Evolutionary conservation across 371 early-diverging fungal species (phyloP).

Genomic region (Syncephalastrum contaminatum): DNA sequence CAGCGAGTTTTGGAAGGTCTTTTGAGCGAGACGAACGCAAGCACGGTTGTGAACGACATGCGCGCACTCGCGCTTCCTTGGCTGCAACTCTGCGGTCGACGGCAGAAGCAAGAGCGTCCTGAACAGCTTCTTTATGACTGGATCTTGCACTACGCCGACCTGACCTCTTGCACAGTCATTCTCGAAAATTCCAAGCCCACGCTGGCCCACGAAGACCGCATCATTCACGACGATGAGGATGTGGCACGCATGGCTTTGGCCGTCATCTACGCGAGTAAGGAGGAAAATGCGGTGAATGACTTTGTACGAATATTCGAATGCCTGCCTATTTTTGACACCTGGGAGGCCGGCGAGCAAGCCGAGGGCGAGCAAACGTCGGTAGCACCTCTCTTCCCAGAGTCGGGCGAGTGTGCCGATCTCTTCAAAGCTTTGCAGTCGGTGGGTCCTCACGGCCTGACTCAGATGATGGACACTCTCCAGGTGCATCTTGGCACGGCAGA

Average conservation of each 20-base stretch:
- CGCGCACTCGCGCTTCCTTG: constrained; percentile 57
- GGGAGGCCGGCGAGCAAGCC: constrained; percentile 27
- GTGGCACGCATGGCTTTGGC: constrained; percentile 56
- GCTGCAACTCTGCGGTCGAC: constrained; percentile 35
- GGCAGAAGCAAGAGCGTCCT: constrained; percentile 5
- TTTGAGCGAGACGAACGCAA: constrained; percentile 40
- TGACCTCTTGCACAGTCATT: constrained; percentile 55
- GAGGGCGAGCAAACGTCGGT: constrained; percentile 17
- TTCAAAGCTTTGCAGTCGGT: constrained; percentile 50
- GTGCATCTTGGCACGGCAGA: constrained; percentile 66
- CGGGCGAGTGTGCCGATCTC: constrained; percentile 26
- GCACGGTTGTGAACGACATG: constrained; percentile 51
- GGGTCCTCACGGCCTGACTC: constrained; percentile 47
- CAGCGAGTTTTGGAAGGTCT: constrained; percentile 55
- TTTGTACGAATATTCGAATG: constrained; percentile 64
- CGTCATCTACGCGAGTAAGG: constrained; percentile 51
- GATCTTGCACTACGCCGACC: constrained; percentile 32
- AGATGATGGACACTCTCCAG: constrained; percentile 65
- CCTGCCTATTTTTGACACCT: constrained; percentile 60
- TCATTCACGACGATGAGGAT: constrained; percentile 59
- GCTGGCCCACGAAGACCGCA: constrained; percentile 49
- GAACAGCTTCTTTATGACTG: constrained; percentile 44
- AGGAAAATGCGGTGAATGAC: constrained; percentile 35
- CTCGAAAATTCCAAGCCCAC: constrained; percentile 63
- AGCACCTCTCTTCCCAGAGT: constrained; percentile 23